Conservation (phyloP, 352 stramenopile genomes). For the Pythium aphanidermatum region DNA sequence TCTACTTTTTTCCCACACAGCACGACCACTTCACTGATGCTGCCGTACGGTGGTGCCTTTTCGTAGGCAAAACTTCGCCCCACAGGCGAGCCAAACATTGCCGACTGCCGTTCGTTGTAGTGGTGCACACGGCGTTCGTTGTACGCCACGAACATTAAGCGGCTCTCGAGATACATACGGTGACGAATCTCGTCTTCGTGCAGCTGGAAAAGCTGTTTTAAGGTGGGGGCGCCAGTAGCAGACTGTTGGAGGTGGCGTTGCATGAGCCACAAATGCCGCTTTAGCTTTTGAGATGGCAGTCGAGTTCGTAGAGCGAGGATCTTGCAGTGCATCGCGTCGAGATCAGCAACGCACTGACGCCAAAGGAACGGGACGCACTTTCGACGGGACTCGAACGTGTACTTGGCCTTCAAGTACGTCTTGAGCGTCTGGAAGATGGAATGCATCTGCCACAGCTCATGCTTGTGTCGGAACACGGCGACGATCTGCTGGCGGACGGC, state of each 20-base stretch:
- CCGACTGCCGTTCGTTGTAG: slow-evolving; percentile 50
- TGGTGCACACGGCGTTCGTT: slow-evolving; percentile 61
- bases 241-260: slow-evolving; percentile 27
- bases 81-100: slow-evolving; percentile 32
- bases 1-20: slow-evolving; percentile 75
- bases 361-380: slow-evolving; percentile 11
- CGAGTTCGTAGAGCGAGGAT: slow-evolving; percentile 12
- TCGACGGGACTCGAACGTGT: slow-evolving; percentile 14
- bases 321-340: slow-evolving; percentile 24
- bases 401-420: slow-evolving; percentile 24
- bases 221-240: slow-evolving; percentile 45
- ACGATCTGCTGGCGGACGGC: slow-evolving; percentile 8
- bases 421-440: slow-evolving; percentile 25
- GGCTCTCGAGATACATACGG: slow-evolving; percentile 59
- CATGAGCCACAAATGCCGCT: slow-evolving; percentile 8
- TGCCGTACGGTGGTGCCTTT: slow-evolving; percentile 52
- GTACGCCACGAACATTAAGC: slow-evolving; percentile 68
- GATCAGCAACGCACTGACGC: slow-evolving; percentile 17
- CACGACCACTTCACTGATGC: slow-evolving; percentile 56
- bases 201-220: slow-evolving; percentile 66
- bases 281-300: slow-evolving; percentile 6
- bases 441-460: slow-evolving; percentile 17
- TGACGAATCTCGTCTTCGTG: slow-evolving; percentile 54
- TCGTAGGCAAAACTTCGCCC: slow-evolving; percentile 55
- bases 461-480: slow-evolving; percentile 4